Evolutionary conservation across 2,329 filamentous ascomycete genomes (phyloP).

Genomic region (Fusarium nisikadoi): DNA sequence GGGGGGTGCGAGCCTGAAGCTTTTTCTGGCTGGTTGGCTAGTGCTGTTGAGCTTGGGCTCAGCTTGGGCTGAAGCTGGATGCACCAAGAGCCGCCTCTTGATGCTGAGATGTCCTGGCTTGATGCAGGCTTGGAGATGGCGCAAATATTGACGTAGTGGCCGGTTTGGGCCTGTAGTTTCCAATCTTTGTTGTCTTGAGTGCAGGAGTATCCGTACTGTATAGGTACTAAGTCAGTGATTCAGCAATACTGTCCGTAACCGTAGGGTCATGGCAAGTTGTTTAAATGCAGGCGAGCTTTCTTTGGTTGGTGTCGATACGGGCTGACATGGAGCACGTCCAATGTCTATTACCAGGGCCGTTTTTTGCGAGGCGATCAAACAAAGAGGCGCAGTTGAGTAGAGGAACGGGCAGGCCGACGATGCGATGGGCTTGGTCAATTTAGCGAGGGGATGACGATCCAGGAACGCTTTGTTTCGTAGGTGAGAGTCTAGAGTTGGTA

Average conservation of each 20-base stretch:
- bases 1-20: conserved; percentile 27
- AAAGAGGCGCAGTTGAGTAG: conserved; percentile 25
- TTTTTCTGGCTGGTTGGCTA: conserved; percentile 20
- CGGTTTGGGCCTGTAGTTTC: not conserved
- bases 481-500: not conserved
- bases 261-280: conserved; percentile 1
- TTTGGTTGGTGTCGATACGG: conserved; percentile 14
- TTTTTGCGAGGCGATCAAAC: conserved; percentile 14
- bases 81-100: conserved; percentile 7
- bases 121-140: conserved; percentile 11
- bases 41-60: conserved; percentile 24
- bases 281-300: conserved; percentile 6
- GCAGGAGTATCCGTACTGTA: not conserved
- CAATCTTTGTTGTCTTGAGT: not conserved
- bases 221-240: not conserved
- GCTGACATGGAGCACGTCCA: conserved; percentile 13
- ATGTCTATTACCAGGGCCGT: conserved; percentile 2
- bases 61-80: conserved; percentile 28
- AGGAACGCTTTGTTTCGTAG: conserved; percentile 2
- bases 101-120: conserved; percentile 11
- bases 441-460: not conserved
- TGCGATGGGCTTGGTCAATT: not conserved
- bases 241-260: not conserved
- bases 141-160: not conserved
- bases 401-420: conserved; percentile 1